Conservation (phyloP, 2,329 filamentous ascomycete species). For the Cladosporium colombiae region DNA sequence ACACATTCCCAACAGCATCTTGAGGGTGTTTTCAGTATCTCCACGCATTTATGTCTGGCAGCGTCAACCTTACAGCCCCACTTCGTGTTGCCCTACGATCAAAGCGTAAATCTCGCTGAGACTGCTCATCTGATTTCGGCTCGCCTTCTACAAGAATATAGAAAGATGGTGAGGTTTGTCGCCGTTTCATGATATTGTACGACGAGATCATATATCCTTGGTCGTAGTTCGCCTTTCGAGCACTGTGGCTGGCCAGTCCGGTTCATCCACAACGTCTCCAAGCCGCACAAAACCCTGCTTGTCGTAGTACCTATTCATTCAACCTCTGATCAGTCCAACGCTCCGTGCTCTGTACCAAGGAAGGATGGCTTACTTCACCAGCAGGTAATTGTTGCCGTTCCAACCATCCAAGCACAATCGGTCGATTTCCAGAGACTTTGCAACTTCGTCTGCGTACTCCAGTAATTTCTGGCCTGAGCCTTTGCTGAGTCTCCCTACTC, state of each 20-base stretch:
- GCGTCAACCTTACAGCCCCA: no score
- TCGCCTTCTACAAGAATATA: no score
- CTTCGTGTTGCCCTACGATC: no score
- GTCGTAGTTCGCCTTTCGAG: slow-evolving; percentile 17
- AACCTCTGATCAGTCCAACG: neutral
- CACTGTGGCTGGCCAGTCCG: slow-evolving; percentile 24
- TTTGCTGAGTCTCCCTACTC: slow-evolving; percentile 17
- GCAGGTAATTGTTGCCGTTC: slow-evolving; percentile 23
- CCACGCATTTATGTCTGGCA: no score
- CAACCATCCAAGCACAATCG: slow-evolving; percentile 27
- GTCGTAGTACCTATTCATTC: slow-evolving; percentile 23
- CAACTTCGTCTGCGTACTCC: slow-evolving; percentile 21
- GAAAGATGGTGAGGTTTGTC: no score
- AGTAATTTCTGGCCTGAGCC: slow-evolving; percentile 24
- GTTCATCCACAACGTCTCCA: slow-evolving; percentile 21
- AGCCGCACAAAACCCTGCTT: slow-evolving; percentile 24
- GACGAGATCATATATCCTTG: neutral
- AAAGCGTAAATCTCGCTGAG: no score
- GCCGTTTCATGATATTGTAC: no score
- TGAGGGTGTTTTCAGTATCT: no score
- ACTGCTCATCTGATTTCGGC: no score
- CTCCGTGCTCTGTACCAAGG: neutral
- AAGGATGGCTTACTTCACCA: slow-evolving; percentile 23
- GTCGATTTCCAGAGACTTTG: slow-evolving; percentile 3
- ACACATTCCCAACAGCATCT: no score